Evolutionary conservation across 2,329 filamentous ascomycete genomes (phyloP).

Genomic region (Colletotrichum nymphaeae): DNA sequence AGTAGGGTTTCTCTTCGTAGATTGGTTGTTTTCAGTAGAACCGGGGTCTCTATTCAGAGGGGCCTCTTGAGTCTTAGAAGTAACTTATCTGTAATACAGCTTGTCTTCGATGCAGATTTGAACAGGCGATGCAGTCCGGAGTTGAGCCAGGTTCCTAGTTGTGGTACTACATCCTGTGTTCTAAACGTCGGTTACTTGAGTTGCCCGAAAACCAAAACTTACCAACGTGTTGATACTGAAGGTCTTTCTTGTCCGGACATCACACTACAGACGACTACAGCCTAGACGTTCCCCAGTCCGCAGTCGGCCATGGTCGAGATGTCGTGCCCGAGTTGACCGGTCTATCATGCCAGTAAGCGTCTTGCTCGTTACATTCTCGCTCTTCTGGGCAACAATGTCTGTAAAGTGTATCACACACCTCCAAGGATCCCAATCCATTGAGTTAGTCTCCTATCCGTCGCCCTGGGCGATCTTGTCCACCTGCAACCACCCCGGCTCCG

Average conservation of each 20-base stretch:
- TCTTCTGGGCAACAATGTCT: background rate
- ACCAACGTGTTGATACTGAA: no score
- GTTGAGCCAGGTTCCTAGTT: slow-evolving; percentile 15
- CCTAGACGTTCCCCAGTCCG: background rate
- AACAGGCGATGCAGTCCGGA: background rate
- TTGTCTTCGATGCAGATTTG: background rate
- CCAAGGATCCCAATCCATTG: slow-evolving; percentile 19
- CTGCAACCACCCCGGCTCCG: background rate
- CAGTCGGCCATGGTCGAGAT: background rate
- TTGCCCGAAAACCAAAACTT: no score
- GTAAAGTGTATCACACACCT: slow-evolving; percentile 4
- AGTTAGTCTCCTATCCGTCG: background rate
- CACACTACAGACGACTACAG: background rate
- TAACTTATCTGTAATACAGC: slow-evolving; percentile 13
- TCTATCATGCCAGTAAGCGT: background rate
- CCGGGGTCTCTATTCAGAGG: background rate
- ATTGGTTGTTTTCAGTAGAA: background rate
- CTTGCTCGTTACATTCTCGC: background rate
- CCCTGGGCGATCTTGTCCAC: background rate
- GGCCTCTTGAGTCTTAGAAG: background rate
- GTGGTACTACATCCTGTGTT: background rate
- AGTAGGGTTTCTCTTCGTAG: background rate
- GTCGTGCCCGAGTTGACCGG: background rate
- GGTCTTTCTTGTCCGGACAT: background rate
- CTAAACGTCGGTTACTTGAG: background rate